Base-by-base conservation (phyloP, 1,139 yeast species). In the Hyphopichia burtonii region DNA sequence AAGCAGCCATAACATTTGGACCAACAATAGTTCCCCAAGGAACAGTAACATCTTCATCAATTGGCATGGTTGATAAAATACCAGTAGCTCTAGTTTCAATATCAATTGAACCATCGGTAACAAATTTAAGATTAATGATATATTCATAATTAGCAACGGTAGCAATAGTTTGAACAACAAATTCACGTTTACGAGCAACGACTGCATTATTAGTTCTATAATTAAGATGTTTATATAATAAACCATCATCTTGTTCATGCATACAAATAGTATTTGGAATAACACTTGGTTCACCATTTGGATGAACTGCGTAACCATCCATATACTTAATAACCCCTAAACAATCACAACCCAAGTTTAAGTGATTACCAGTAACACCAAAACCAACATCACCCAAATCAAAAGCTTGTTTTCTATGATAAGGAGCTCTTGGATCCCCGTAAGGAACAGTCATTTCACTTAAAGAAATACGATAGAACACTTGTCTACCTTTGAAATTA, bases 381-480 rank as follows among this genome's bases (percentile, higher is more conserved):
- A 88, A 89, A 20, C 96, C 96, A 71, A 89, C 82, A 64, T 88
- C 96, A 63, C 96, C 96, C 58, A 88, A 76, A 65, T 88, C 96
- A 56, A 88, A 88, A 25, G 96, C 96, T 74, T 86, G 94, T 71
- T 88, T 88, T 74, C 96, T 81, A 70, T 87, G 95, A 69, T 80
- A 82, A 49, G 96, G 96, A 46, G 89, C 86, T 65, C 95, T 79
- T 53, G 95, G 94, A 61, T 86, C 95, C 58, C 91, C 94, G 59
- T 88, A 88, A 27, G 96, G 96, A 48, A 88, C 96, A 31, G 95
- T 86, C 96, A 88, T 88, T 68, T 88, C 96, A 38, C 88, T 81
- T 52, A 87, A 72, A 1, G 94, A 78, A 44, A 87, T 66, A 66
- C 96, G 79, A 75, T 88, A 86, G 63, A 87, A 82, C 36, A 82